Conservation (phyloP, 768 basidiomycete genomes). For the Termitomyces sp. region DNA sequence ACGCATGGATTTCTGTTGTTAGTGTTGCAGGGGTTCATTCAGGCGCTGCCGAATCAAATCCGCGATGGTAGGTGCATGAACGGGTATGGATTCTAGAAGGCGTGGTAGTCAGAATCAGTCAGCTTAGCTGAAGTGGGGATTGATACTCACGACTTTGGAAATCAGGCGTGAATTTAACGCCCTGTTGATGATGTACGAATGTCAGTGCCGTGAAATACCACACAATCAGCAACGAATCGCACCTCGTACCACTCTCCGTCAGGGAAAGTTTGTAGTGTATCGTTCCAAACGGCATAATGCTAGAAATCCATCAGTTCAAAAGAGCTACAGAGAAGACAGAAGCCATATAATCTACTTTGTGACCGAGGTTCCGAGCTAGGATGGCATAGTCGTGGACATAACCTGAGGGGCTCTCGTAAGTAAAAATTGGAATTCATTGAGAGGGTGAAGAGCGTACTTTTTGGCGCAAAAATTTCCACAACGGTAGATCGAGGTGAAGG, state of each 20-base stretch:
- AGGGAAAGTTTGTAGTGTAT: constrained; percentile 43
- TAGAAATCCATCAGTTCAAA: constrained; percentile 4
- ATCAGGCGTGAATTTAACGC: neutral
- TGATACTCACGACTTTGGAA: constrained; percentile 3
- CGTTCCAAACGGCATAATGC: constrained; percentile 71
- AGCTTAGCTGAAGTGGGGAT: neutral
- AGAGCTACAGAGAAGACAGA: neutral
- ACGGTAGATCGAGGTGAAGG: constrained; percentile 57
- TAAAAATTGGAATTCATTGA: neutral
- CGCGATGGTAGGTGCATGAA: constrained; percentile 3
- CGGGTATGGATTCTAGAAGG: constrained; percentile 9
- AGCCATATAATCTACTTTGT: constrained; percentile 25
- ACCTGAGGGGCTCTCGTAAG: constrained; percentile 17
- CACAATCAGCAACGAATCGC: neutral
- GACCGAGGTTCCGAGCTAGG: constrained; percentile 41
- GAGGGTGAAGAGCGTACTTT: constrained; percentile 29
- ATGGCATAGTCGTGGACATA: constrained; percentile 41
- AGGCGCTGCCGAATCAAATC: constrained; percentile 6
- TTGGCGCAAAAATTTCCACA: constrained; percentile 66
- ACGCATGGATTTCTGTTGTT: neutral
- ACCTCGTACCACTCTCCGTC: constrained; percentile 27
- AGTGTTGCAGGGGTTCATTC: neutral
- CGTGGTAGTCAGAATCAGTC: neutral
- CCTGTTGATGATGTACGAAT: neutral
- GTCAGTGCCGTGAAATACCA: neutral